phyloP scores from a whole-genome alignment of 805 yeast genomes.

The Dipodascus albidus region DNA sequence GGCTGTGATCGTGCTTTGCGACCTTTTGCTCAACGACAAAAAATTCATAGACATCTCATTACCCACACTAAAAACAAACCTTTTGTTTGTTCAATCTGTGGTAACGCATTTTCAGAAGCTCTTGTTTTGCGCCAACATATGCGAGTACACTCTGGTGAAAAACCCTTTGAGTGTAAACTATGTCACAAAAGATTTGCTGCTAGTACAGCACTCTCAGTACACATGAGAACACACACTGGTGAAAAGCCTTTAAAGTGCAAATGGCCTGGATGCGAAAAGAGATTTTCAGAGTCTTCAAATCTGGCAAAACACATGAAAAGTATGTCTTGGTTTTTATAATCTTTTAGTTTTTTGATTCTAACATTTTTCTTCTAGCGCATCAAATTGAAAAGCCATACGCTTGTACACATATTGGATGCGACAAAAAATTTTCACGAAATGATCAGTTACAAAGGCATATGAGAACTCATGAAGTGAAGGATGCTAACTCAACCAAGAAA shows the following conservation, averaged over 20 bases:
- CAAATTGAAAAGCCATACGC: conserved; percentile 9
- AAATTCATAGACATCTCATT: conserved; percentile 73
- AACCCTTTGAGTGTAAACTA: conserved; percentile 61
- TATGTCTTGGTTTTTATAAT: neutral
- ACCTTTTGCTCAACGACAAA: conserved; percentile 73
- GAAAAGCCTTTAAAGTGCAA: conserved; percentile 77
- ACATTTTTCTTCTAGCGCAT: conserved; percentile 1
- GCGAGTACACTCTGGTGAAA: conserved; percentile 82
- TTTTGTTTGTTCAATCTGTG: conserved; percentile 57
- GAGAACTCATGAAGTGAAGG: conserved; percentile 10
- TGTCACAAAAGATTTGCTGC: conserved; percentile 80
- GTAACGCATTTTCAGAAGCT: conserved; percentile 63
- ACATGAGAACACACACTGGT: conserved; percentile 79
- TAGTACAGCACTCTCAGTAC: conserved; percentile 71
- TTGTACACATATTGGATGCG: conserved; percentile 17
- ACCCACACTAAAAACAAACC: conserved; percentile 84
- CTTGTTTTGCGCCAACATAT: conserved; percentile 69
- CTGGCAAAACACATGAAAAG: conserved; percentile 71
- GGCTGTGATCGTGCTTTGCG: conserved; percentile 55
- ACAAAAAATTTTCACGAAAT: conserved; percentile 15
- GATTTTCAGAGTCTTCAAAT: conserved; percentile 84
- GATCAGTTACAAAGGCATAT: conserved; percentile 20
- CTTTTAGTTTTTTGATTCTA: conserved; percentile 1
- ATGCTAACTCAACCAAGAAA: neutral
- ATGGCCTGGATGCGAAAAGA: conserved; percentile 68